phyloP scores from a whole-genome alignment of 106 monocot genomes.

The Dendrobium chrysotoxum region DNA sequence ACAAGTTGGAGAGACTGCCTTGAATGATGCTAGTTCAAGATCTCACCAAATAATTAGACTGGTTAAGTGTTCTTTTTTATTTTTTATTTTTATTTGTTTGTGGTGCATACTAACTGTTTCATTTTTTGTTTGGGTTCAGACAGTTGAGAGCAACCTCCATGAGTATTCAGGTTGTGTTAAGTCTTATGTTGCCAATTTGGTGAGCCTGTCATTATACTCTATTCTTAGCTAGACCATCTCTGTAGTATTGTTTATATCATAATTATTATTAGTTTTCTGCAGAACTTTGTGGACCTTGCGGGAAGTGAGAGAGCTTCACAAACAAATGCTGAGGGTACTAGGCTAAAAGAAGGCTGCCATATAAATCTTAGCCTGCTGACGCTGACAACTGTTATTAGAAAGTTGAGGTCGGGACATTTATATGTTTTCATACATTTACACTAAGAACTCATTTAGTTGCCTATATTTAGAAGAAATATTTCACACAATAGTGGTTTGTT shows the following conservation, averaged over 20 bases:
- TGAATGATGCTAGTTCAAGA: slow-evolving; percentile 94
- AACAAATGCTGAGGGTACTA: slow-evolving; percentile 80
- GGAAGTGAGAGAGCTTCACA: slow-evolving; percentile 93
- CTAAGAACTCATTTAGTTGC: too few species aligned
- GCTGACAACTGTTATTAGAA: slow-evolving; percentile 92
- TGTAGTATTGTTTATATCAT: slow-evolving; percentile 4
- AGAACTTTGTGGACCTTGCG: slow-evolving; percentile 99
- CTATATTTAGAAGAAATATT: neutral
- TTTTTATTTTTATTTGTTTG: neutral
- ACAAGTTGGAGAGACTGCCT: slow-evolving; percentile 88
- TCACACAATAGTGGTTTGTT: too few species aligned
- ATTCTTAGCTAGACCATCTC: neutral
- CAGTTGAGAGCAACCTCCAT: slow-evolving; percentile 67
- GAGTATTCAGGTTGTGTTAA: slow-evolving; percentile 86
- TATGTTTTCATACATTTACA: neutral
- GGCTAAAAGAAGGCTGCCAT: slow-evolving; percentile 95
- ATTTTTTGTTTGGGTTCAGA: slow-evolving; percentile 30
- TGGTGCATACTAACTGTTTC: neutral
- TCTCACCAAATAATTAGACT: slow-evolving; percentile 98
- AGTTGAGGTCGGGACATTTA: slow-evolving; percentile 56
- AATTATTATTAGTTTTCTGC: slow-evolving; percentile 19
- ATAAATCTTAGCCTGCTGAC: slow-evolving; percentile 94
- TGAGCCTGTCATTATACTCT: slow-evolving; percentile 16
- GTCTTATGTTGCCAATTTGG: slow-evolving; percentile 88
- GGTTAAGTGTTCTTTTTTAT: slow-evolving; percentile 24